phyloP scores from a whole-genome alignment of 257 asterid species.

The Solanum chilense region DNA sequence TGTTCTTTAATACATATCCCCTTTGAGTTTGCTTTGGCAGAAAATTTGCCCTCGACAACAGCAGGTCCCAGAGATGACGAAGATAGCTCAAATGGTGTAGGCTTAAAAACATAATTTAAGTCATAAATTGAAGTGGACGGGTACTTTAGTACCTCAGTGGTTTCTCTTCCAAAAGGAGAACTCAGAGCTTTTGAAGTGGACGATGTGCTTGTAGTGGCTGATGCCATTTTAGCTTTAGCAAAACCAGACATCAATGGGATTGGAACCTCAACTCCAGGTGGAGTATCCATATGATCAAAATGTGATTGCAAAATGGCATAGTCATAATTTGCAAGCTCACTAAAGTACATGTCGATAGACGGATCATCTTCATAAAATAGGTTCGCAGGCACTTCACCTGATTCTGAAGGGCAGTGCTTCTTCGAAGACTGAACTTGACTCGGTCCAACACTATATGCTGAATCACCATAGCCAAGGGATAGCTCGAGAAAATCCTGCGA shows the following conservation, averaged over 20 bases:
- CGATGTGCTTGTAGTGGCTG: neutral
- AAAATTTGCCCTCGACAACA: neutral
- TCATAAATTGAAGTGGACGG: neutral
- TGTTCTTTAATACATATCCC: neutral
- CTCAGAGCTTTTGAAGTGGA: neutral
- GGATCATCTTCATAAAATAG: constrained; percentile 38
- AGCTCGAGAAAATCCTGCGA: constrained; percentile 27
- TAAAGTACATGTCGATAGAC: constrained; percentile 29
- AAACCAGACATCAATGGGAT: constrained; percentile 2
- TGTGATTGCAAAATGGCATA: neutral
- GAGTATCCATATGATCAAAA: constrained; percentile 4
- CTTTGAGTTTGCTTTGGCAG: neutral
- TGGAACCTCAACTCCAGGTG: constrained; percentile 9
- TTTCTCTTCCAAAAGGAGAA: neutral
- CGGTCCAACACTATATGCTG: constrained; percentile 9
- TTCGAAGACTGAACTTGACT: constrained; percentile 13
- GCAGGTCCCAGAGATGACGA: neutral
- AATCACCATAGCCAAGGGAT: constrained; percentile 22
- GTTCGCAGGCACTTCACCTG: constrained; percentile 7
- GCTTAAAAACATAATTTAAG: neutral
- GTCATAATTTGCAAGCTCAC: neutral
- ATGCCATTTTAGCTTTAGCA: neutral
- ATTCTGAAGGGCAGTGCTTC: constrained; percentile 17
- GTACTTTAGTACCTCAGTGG: neutral
- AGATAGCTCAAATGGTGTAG: neutral